Evolutionary conservation across 2,329 filamentous ascomycete species (phyloP).

Genomic region (Hymenoscyphus fructigenus): DNA sequence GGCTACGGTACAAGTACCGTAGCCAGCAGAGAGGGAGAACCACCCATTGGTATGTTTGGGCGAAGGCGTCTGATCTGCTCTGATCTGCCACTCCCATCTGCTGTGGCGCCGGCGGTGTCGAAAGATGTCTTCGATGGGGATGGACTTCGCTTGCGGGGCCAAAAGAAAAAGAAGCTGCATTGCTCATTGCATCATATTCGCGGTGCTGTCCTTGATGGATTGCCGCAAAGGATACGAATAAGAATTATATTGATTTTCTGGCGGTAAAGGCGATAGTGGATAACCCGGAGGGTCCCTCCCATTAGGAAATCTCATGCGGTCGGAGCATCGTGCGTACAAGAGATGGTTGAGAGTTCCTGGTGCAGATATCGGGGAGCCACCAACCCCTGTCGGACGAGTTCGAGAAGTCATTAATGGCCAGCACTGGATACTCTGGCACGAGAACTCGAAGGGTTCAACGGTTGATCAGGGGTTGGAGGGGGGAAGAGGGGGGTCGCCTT

Average conservation of each 20-base stretch:
- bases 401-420: background rate
- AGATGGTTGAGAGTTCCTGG: conserved; percentile 2
- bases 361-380: too few relatives aligned
- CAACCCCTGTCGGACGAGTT: background rate
- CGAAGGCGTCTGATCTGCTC: background rate
- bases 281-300: background rate
- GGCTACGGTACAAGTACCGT: background rate
- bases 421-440: background rate
- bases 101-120: background rate
- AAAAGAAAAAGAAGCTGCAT: background rate
- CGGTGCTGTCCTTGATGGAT: background rate
- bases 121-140: background rate
- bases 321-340: background rate
- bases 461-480: background rate
- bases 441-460: background rate
- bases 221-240: too few relatives aligned
- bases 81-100: background rate
- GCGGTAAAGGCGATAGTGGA: conserved; percentile 10
- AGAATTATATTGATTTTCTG: background rate
- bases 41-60: background rate
- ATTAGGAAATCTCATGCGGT: background rate
- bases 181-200: background rate
- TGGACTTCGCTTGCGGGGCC: background rate
- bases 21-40: background rate
- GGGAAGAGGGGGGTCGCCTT: background rate